Base-by-base conservation (phyloP, 2,329 filamentous ascomycete genomes). In the Colletotrichum godetiae region DNA sequence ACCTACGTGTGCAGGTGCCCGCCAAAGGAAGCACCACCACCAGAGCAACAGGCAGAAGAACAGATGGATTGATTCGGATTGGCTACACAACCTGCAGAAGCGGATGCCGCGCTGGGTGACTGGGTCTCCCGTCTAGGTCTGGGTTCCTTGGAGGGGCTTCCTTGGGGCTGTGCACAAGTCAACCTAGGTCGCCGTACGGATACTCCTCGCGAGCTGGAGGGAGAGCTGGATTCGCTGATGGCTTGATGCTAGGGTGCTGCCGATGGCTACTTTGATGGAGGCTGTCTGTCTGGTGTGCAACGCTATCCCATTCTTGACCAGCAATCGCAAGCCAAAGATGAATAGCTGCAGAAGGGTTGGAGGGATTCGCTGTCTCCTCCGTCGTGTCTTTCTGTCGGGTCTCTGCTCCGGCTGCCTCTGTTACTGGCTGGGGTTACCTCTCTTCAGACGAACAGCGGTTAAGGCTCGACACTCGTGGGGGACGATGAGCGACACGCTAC, bases 81-180 rank as follows among this genome's bases (percentile, higher is more conserved):
- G 70, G 70, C 61, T 62, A 61, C 22, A 37, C 37, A 49, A 60
- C 60, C 67, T 70, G 60, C 70, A 73, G 67, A 70, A 73, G 70
- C 70, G 70, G 70, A 73, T 73, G 66, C 67, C 46, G 67, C 70
- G 33, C 70, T 65, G 61, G 61, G 46, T 53, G 37, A 29, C 70
- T 65, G 61, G 61, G 61, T 64, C 27, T 29, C 27, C 27, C 27
- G 27, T 29, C 61, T 64, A 46, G 61, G 42, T 49, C 42, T 49
- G 42, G 70, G 67, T 70, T 73, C 56, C 67, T 33, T 61, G 60
- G 67, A 70, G 70, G 70, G 70, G 70, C 70, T 70, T 56, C 35
- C 70, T 70, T 52, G 70, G 70, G 70, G 67, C 70, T 73, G 70
- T 73, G 70, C 70, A 73, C 70, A 61, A 68, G 58, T 72, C 69